Evolutionary conservation across 1,284 basidiomycete genomes (phyloP), one percentile per base, ranked within the genome.

Genomic region (Ustilago bromivora): DNA sequence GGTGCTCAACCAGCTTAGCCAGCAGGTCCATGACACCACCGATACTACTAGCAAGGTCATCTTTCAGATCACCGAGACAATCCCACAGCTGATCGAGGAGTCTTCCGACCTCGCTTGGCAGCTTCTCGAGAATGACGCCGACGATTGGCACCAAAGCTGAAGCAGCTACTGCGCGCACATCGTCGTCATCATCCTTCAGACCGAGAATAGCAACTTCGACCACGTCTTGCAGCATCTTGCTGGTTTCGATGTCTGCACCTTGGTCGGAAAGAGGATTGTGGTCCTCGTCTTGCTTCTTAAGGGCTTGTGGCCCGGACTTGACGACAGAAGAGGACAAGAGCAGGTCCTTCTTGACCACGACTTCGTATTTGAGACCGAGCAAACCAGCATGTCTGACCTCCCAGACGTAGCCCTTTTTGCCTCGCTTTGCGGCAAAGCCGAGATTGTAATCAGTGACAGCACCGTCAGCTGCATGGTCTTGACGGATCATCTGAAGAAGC

Each of bases 321-420:
- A 58, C 49, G 36, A 55, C 61, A 1, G 58, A 31, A 11, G 73
- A 60, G 9, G 68, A 59, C 60, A 73, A 62, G 71, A 98, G 91
- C 36, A 97, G 87, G 84, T 97, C 95, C 61, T 89, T 90, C 79
- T 95, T 89, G 31, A 98, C 95, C 12, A 96, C 95, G 35, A 99
- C 95, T 86, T 98, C 94, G 86, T 99, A 99, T 88, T 97, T 98
- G 86, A 99, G 91, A 0, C 97, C 97, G 4, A 99, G 90, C 61
- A 99, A 87, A 36, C 97, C 97, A 3, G 97, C 96, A 88, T 99
- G 97, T 57, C 97, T 90, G 57, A 99, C 93, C 87, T 99, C 95
- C 97, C 97, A 99, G 5, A 96, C 91, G 87, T 97, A 95, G 51
- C 86, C 87, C 58, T 87, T 84, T 43, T 84, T 80, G 68, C 88